Conservation (phyloP, 345 rosid species). For the Euphorbia peplus region DNA sequence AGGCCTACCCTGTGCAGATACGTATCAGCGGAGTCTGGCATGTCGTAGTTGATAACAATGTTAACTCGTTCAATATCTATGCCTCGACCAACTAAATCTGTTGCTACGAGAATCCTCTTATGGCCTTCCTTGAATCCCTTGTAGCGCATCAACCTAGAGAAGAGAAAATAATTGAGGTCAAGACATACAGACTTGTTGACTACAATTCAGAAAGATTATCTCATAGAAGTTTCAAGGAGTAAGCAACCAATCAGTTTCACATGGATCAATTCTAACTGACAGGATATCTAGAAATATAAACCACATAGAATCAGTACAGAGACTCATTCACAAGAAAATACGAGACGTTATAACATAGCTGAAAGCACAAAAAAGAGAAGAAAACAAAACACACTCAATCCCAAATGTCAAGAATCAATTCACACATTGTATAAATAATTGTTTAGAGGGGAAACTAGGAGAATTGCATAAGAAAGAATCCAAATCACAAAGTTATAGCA, state of each 20-base stretch:
- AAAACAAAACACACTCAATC: not conserved
- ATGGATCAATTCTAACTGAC: not conserved
- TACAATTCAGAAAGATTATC: not conserved
- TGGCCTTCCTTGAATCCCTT: conserved; percentile 98
- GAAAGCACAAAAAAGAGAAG: not conserved
- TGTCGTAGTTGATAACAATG: conserved; percentile 96
- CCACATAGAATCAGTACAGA: not conserved
- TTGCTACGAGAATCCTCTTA: conserved; percentile 93
- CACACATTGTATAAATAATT: not conserved
- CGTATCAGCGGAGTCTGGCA: conserved; percentile 99
- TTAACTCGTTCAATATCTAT: conserved; percentile 98
- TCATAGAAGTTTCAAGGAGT: not conserved
- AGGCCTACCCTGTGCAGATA: conserved; percentile 83
- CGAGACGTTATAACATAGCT: not conserved
- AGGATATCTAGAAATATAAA: not conserved
- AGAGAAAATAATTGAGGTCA: not conserved
- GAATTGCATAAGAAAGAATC: not conserved
- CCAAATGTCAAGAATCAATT: not conserved
- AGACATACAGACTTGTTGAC: not conserved
- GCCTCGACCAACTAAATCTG: conserved; percentile 95
- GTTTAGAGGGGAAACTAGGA: not conserved
- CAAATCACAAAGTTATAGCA: not conserved
- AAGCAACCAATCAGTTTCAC: not conserved
- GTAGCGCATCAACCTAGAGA: conserved; percentile 82
- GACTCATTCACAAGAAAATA: not conserved